Base-by-base conservation (phyloP, 2,329 filamentous ascomycete genomes). In the Anisogramma anomala region DNA sequence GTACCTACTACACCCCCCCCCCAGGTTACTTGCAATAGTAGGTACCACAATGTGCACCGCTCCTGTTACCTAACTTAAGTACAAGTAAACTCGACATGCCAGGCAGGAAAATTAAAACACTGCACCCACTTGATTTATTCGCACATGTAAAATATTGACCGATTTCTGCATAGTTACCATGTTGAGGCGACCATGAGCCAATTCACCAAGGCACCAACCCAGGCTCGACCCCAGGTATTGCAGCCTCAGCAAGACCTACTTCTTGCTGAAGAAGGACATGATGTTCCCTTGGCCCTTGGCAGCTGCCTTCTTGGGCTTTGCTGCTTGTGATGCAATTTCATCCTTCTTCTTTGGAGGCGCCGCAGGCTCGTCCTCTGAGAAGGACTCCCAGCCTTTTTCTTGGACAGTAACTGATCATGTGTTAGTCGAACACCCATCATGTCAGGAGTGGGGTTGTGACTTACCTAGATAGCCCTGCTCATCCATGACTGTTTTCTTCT, bases 201-300 rank as follows among this genome's bases (percentile, higher is more conserved):
- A n/a, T n/a, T n/a, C n/a, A n/a, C n/a, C n/a, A n/a, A n/a, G n/a
- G n/a, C n/a, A n/a, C n/a, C n/a, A n/a, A n/a, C n/a, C n/a, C n/a
- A n/a, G n/a, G n/a, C n/a, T n/a, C n/a, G n/a, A n/a, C n/a, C n/a
- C n/a, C n/a, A n/a, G n/a, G n/a, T 10, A 4, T 15, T 17, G 18
- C n/a, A n/a, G 11, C 5, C 11, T 5, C 10, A 6, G 15, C n/a
- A 9, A 13, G 5, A 6, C 41, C 55, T 39, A 83, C 55, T 87
- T 91, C 67, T 93, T 94, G 31, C 73, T 72, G 60, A 94, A 94
- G 63, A 94, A 94, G 1, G 81, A 86, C 81, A 88, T 94, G 55
- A 94, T 94, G 57, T 71, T 94, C 3, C 87, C 86, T 54, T 86
- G 81, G 3, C 62, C 60, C 55, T 85, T 84, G 1, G 66, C 63